phyloP scores from a whole-genome alignment of 176 grass and related monocot species.

The Musa schizocarpa region DNA sequence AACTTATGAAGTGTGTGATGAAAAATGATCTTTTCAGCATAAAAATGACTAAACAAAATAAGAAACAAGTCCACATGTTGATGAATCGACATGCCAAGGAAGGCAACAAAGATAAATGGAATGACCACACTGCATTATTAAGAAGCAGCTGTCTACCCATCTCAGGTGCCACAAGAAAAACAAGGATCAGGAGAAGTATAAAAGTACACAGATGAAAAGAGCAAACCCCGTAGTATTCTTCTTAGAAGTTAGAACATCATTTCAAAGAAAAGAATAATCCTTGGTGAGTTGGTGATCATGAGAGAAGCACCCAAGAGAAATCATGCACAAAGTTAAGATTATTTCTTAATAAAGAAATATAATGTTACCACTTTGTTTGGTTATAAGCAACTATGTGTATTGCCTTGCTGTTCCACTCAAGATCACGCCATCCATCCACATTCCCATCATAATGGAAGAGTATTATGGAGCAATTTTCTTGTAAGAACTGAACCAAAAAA shows the following conservation, averaged over 20 bases:
- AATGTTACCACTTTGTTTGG: slow-evolving; percentile 85
- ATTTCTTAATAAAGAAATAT: neutral
- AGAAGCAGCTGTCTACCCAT: too few species aligned
- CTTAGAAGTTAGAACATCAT: too few species aligned
- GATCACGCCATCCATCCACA: slow-evolving; percentile 76
- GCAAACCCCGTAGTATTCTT: neutral
- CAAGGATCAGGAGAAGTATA: neutral
- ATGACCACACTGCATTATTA: too few species aligned
- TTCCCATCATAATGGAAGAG: slow-evolving; percentile 97
- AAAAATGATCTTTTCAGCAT: neutral
- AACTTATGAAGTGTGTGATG: neutral
- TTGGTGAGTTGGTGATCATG: neutral
- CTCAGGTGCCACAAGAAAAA: too few species aligned
- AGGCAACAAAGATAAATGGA: too few species aligned
- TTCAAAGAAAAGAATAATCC: neutral
- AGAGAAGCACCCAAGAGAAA: neutral
- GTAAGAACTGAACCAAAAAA: slow-evolving; percentile 55
- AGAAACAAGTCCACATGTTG: neutral
- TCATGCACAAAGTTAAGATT: neutral
- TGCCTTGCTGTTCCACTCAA: slow-evolving; percentile 74
- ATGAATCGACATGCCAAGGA: neutral
- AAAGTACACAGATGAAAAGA: neutral
- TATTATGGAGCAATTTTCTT: slow-evolving; percentile 70
- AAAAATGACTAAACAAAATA: neutral
- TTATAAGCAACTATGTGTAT: slow-evolving; percentile 81